Base-by-base conservation (phyloP, 2,329 filamentous ascomycete species). In the Cercospora brassicicola region DNA sequence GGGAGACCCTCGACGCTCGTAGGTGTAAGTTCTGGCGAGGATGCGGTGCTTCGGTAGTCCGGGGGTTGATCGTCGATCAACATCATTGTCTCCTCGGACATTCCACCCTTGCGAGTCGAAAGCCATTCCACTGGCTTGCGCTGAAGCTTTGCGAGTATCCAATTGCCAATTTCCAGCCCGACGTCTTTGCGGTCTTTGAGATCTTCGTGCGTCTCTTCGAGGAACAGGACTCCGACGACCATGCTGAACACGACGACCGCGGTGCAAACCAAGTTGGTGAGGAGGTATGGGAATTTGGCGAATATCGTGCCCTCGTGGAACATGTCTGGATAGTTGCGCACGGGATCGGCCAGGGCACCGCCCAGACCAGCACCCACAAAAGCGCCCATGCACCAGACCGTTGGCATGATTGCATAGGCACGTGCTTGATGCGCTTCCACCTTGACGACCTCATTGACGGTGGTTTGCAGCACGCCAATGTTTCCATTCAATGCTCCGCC, bases 351-450 rank as follows among this genome's bases (percentile, higher is more conserved):
- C 61, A 99, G 86, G 67, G 92, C 89, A 75, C 95, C 95, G 76
- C 95, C 95, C 77, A 98, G 91, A 78, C 92, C 91, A 59, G 94
- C 94, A 36, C 95, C 95, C 73, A 97, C 85, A 75, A 98, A 97
- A 30, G 94, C 97, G 85, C 95, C 95, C 76, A 99, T 86, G 78
- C 94, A 97, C 95, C 95, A 99, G 28, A 98, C 92, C 78, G 97
- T 93, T 6, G 95, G 95, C 93, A 99, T 97, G 73, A 98, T 94
- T 11, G 94, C 93, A 81, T 96, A 99, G 60, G 94, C 95, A 74
- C 92, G 92, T 73, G 94, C 91, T 79, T 98, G 94, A 78, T 98
- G 93, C 79, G 94, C 91, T 81, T 97, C 96, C 68, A 91, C 90
- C 3, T 92, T 97, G 28, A 98, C 91, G 68, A 99, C 86, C 79